Percentiles rank a stretch among this genome's conserved stretches.
Evolutionary conservation across 805 yeast species (phyloP).

Genomic region (Candida insectorum): DNA sequence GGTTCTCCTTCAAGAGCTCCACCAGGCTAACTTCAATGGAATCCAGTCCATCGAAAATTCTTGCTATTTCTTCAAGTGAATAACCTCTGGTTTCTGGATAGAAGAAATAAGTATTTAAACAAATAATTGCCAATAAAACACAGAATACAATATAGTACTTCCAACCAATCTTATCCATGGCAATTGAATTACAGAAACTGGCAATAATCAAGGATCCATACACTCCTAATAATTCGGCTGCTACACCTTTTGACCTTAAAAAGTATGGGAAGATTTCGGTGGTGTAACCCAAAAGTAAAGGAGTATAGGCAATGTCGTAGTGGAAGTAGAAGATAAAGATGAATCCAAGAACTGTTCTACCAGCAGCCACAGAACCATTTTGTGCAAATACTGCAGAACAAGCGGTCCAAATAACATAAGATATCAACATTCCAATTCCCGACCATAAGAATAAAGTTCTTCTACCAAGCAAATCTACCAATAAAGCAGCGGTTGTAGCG

Average conservation of each 20-base stretch:
- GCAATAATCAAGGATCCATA: conserved; percentile 18
- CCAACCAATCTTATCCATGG: conserved; percentile 18
- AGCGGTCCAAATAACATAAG: conserved; percentile 23
- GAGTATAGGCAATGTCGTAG: conserved; percentile 14
- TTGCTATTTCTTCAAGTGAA: conserved; percentile 32
- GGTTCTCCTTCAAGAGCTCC: neutral
- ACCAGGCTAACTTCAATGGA: conserved; percentile 1
- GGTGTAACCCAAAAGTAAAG: conserved; percentile 13
- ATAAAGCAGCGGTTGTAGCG: conserved; percentile 19
- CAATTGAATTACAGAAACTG: conserved; percentile 15
- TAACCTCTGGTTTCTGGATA: conserved; percentile 31
- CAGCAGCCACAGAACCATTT: conserved; percentile 9
- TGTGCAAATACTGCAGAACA: conserved; percentile 19
- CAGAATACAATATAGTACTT: conserved; percentile 21
- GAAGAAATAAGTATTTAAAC: conserved; percentile 22
- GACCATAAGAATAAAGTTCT: conserved; percentile 27
- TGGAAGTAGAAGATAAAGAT: conserved; percentile 15
- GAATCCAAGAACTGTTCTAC: conserved; percentile 15
- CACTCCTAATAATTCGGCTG: conserved; percentile 17
- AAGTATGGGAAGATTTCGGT: conserved; percentile 13
- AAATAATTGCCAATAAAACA: conserved; percentile 25
- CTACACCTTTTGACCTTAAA: conserved; percentile 14
- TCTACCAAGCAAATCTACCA: conserved; percentile 22
- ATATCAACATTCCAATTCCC: conserved; percentile 22
- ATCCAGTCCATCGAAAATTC: conserved; percentile 18